A percentile compares a stretch with the other conserved stretches of the same genome.
Conservation (phyloP, 83 land plant species). For the Picea abies region DNA sequence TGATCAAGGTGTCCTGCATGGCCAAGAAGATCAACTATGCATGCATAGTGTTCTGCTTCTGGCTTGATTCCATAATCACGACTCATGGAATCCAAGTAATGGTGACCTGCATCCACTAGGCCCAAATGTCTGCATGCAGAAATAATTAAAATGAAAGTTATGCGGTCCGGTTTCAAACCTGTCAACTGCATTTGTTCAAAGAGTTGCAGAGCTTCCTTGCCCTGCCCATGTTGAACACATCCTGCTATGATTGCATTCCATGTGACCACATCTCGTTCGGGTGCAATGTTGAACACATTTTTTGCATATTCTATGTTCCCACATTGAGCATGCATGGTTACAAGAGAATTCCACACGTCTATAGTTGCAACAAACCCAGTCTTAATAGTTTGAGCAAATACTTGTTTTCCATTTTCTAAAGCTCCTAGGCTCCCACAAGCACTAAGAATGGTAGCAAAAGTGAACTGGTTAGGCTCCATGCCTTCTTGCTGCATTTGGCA, state of each 20-base stretch:
- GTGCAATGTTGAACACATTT: constrained; percentile 16
- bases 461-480: constrained; percentile 29
- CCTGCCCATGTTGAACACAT: constrained; percentile 29
- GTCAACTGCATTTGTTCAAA: constrained; percentile 25
- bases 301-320: constrained; percentile 27
- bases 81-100: constrained; percentile 27
- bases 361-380: constrained; percentile 21
- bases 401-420: constrained; percentile 22
- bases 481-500: constrained; percentile 21
- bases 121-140: constrained; percentile 41
- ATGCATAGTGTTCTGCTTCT: constrained; percentile 30
- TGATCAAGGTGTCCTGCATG: constrained; percentile 33
- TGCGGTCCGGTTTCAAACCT: constrained; percentile 27
- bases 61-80: constrained; percentile 22
- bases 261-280: constrained; percentile 27
- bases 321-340: constrained; percentile 31
- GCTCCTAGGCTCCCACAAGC: constrained; percentile 23
- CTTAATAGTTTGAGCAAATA: constrained; percentile 21
- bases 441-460: constrained; percentile 26
- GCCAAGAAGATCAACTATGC: constrained; percentile 46
- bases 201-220: constrained; percentile 23
- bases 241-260: constrained; percentile 33
- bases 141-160: constrained; percentile 33
- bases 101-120: constrained; percentile 17
- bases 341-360: constrained; percentile 23